These are phyloP conservation scores for Herpotrichia juniperi DNA, from an alignment of 2,329 filamentous ascomycete species.

Conservation along the genomic window DNA sequence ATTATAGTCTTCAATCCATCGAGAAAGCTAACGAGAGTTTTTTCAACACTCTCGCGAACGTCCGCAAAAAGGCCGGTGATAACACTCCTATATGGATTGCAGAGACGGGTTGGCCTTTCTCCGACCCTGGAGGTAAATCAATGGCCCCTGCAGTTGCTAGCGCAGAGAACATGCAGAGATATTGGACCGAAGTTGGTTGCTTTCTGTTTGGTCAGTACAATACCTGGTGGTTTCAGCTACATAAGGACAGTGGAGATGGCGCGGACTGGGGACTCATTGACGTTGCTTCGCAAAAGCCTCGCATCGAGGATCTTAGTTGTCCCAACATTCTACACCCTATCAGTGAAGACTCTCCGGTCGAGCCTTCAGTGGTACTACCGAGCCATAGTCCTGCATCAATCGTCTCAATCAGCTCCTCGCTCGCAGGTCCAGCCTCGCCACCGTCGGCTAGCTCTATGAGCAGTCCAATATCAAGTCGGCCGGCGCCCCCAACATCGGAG, in stretches of 20 bases:
- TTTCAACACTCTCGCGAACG: constrained; percentile 21
- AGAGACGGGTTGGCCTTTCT: constrained; percentile 41
- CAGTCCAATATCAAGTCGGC: too few relatives aligned
- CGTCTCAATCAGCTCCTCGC: neutral
- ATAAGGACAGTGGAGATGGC: constrained; percentile 24
- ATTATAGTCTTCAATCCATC: constrained; percentile 31
- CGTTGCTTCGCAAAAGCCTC: constrained; percentile 13
- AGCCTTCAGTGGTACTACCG: neutral
- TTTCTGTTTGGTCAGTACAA: constrained; percentile 35
- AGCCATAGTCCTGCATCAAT: neutral
- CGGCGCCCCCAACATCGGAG: too few relatives aligned
- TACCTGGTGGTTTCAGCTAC: constrained; percentile 42
- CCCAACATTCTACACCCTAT: neutral
- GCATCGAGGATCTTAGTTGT: constrained; percentile 29
- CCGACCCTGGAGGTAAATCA: constrained; percentile 13
- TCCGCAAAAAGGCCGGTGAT: constrained; percentile 25
- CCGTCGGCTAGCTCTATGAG: neutral
- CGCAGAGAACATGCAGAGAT: constrained; percentile 28
- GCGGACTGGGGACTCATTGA: constrained; percentile 37
- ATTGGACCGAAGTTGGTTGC: constrained; percentile 39
- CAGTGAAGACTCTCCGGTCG: neutral
- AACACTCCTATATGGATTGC: constrained; percentile 39
- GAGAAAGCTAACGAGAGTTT: constrained; percentile 49
- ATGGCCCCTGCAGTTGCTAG: constrained; percentile 20
- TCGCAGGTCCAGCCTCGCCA: neutral